These are phyloP conservation scores for Umbelopsis sp. DNA, from an alignment of 192 early-diverging fungal species.

Conservation along the genomic window DNA sequence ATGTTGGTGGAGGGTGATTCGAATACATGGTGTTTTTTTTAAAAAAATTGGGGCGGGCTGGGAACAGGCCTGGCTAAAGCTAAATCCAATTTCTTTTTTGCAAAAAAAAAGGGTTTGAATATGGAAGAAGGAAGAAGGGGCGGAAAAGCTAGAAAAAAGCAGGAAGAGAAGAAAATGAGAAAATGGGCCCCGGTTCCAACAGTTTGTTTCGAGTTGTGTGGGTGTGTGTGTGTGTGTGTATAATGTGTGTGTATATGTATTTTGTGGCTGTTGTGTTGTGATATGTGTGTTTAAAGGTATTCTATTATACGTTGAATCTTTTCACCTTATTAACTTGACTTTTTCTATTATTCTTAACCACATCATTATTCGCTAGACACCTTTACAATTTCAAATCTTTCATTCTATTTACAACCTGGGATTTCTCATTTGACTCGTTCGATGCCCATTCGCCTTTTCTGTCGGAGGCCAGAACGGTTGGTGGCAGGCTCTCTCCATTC, in stretches of 20 bases:
- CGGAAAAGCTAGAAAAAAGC: neutral
- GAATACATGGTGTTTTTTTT: constrained; percentile 9
- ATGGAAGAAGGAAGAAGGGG: neutral
- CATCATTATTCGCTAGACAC: no score
- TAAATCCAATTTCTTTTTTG: neutral
- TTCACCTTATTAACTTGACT: no score
- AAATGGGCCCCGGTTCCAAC: constrained; percentile 14
- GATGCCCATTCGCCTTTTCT: constrained; percentile 1
- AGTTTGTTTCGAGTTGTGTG: constrained; percentile 3
- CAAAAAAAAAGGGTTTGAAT: neutral
- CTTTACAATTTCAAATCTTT: no score
- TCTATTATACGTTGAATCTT: no score
- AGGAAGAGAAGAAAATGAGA: neutral
- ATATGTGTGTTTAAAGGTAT: no score
- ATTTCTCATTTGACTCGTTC: no score
- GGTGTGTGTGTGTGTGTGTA: neutral
- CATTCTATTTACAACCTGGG: no score
- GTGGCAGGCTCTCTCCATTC: constrained; percentile 8
- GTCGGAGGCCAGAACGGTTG: constrained; percentile 1
- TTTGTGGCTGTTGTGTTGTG: no score
- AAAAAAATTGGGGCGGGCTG: no score
- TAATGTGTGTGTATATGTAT: neutral
- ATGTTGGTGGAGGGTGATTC: neutral
- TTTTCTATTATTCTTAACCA: no score
- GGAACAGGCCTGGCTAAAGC: no score